A percentile compares a stretch with the other conserved stretches of the same genome.
Evolutionary conservation across 192 early-diverging fungal species (phyloP).

Genomic region (Cetraspora pellucida): DNA sequence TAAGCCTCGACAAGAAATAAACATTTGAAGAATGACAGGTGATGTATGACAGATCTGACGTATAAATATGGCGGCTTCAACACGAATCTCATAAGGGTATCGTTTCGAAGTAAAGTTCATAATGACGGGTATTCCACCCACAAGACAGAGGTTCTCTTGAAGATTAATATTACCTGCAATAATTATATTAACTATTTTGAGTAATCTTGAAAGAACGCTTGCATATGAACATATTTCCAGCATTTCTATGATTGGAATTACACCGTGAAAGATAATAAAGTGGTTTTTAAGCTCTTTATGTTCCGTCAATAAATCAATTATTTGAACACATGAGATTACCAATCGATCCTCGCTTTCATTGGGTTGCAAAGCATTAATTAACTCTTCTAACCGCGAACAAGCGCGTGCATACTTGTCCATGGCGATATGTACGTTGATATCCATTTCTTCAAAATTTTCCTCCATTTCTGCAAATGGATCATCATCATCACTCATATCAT

Average conservation of each 20-base stretch:
- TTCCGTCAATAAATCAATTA: slow-evolving; percentile 40
- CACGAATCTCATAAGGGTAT: slow-evolving; percentile 44
- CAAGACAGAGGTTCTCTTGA: slow-evolving; percentile 54
- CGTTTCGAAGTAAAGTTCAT: slow-evolving; percentile 47
- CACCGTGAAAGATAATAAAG: slow-evolving; percentile 50
- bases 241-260: slow-evolving; percentile 49
- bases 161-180: slow-evolving; percentile 45
- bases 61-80: slow-evolving; percentile 55
- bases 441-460: slow-evolving; percentile 54
- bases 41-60: slow-evolving; percentile 52
- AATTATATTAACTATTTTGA: slow-evolving; percentile 48
- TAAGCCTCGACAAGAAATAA: slow-evolving; percentile 60
- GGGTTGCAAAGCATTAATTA: slow-evolving; percentile 41
- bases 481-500: slow-evolving; percentile 51
- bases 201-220: slow-evolving; percentile 35
- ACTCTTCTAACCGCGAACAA: slow-evolving; percentile 37
- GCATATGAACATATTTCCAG: slow-evolving; percentile 44
- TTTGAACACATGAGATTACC: slow-evolving; percentile 18
- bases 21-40: slow-evolving; percentile 56
- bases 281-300: slow-evolving; percentile 48
- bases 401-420: slow-evolving; percentile 47
- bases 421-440: slow-evolving; percentile 52
- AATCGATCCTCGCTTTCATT: slow-evolving; percentile 31
- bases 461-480: slow-evolving; percentile 55
- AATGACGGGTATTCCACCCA: slow-evolving; percentile 58